These are phyloP conservation scores for Aspergillus ellipticus DNA, from an alignment of 495 filamentous ascomycete species.

Conservation along the genomic window DNA sequence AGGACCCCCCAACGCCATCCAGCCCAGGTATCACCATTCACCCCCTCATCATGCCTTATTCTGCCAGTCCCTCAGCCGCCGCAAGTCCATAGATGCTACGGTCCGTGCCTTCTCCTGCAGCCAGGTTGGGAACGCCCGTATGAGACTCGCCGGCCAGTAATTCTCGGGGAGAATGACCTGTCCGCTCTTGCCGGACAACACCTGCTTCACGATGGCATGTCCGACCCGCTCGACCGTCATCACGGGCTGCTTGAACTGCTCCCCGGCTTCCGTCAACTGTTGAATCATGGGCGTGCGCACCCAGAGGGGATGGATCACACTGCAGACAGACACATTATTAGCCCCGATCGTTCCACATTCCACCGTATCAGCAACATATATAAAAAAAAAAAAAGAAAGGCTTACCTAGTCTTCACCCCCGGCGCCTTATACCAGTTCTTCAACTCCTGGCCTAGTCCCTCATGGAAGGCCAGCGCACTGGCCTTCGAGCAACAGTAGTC, in stretches of 20 bases:
- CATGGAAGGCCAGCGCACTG: constrained; percentile 53
- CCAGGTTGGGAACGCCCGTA: constrained; percentile 40
- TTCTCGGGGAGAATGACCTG: constrained; percentile 35
- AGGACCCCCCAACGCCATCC: neutral
- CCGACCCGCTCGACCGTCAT: constrained; percentile 37
- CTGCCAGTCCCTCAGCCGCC: constrained; percentile 14
- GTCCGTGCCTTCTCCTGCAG: constrained; percentile 36
- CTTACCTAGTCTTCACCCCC: constrained; percentile 42
- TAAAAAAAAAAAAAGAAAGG: constrained; percentile 1
- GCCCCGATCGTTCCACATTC: neutral
- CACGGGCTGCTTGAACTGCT: constrained; percentile 35
- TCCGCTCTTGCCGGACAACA: constrained; percentile 39
- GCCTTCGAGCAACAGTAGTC: constrained; percentile 58
- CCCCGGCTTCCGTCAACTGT: constrained; percentile 34
- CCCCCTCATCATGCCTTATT: neutral
- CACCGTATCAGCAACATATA: neutral
- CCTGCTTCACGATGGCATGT: constrained; percentile 37
- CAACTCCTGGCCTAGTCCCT: constrained; percentile 44
- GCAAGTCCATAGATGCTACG: constrained; percentile 23
- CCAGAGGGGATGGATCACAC: constrained; percentile 44
- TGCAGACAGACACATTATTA: constrained; percentile 8
- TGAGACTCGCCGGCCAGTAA: constrained; percentile 21
- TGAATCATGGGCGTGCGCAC: constrained; percentile 46
- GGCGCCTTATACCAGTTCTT: constrained; percentile 39
- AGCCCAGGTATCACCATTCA: neutral